Conservation (phyloP, 2,329 filamentous ascomycete species). For the Verticillium isaacii region DNA sequence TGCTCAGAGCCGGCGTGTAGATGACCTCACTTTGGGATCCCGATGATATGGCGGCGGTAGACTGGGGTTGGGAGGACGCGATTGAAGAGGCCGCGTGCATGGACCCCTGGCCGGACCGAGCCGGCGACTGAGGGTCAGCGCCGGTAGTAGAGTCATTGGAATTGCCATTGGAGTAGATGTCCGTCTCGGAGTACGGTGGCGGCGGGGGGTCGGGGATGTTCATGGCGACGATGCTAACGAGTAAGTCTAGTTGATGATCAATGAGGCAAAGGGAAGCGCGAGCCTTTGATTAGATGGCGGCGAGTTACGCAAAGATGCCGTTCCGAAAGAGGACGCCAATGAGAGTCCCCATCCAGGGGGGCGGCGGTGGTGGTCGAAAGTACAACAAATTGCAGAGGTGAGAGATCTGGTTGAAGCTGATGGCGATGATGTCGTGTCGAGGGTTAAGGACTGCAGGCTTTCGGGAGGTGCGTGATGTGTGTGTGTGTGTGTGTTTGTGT, state of each 20-base stretch:
- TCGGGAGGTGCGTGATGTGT: not conserved
- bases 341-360: too few relatives aligned
- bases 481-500: not conserved
- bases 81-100: not conserved
- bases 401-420: too few relatives aligned
- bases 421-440: too few relatives aligned
- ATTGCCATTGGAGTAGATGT: conserved; percentile 42
- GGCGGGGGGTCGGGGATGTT: conserved; percentile 38
- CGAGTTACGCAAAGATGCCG: too few relatives aligned
- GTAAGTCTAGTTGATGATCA: not conserved
- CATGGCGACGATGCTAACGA: not conserved
- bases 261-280: not conserved
- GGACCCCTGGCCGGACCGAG: conserved; percentile 22
- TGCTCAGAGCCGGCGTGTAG: conserved; percentile 44
- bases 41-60: conserved; percentile 19
- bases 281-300: too few relatives aligned
- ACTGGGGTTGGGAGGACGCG: not conserved
- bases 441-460: too few relatives aligned
- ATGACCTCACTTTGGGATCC: conserved; percentile 37
- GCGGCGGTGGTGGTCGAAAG: too few relatives aligned
- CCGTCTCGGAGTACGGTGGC: conserved; percentile 54
- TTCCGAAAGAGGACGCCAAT: too few relatives aligned
- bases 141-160: conserved; percentile 11
- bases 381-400: too few relatives aligned
- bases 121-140: conserved; percentile 29